Evolutionary conservation across 2,329 filamentous ascomycete genomes (phyloP).

Genomic region (Phialophora expanda): DNA sequence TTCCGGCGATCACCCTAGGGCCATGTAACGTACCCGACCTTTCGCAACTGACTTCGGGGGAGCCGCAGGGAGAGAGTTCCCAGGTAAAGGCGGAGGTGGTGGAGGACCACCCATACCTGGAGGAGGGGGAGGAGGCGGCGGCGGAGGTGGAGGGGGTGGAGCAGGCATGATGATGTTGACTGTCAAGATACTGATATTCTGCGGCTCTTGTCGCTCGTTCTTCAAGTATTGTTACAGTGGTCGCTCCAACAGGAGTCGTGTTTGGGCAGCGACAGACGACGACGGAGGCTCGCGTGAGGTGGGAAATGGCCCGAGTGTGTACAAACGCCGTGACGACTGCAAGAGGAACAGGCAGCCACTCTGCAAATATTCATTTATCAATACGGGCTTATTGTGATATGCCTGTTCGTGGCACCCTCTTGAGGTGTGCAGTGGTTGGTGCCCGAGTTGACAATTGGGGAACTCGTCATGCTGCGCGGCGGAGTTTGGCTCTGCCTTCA

Average conservation of each 20-base stretch:
- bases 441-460: conserved; percentile 14
- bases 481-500: conserved; percentile 19
- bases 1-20: not conserved
- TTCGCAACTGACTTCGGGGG: conserved; percentile 62
- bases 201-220: conserved; percentile 13
- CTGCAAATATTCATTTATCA: conserved; percentile 17
- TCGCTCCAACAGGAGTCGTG: conserved; percentile 11
- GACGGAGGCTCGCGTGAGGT: conserved; percentile 16
- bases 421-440: conserved; percentile 25
- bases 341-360: not conserved
- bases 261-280: conserved; percentile 11
- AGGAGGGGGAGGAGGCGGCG: conserved; percentile 66
- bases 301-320: not conserved
- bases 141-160: conserved; percentile 39
- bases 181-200: conserved; percentile 1
- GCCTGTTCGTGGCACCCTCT: conserved; percentile 4
- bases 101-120: conserved; percentile 62
- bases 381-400: conserved; percentile 7
- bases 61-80: conserved; percentile 61
- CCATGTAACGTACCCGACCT: conserved; percentile 63
- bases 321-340: not conserved
- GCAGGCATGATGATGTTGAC: conserved; percentile 33
- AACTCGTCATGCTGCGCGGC: conserved; percentile 34
- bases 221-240: conserved; percentile 2
- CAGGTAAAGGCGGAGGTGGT: conserved; percentile 71